These are phyloP conservation scores for Podospora pseudocomata DNA, from an alignment of 495 filamentous ascomycete species.

Conservation along the genomic window DNA sequence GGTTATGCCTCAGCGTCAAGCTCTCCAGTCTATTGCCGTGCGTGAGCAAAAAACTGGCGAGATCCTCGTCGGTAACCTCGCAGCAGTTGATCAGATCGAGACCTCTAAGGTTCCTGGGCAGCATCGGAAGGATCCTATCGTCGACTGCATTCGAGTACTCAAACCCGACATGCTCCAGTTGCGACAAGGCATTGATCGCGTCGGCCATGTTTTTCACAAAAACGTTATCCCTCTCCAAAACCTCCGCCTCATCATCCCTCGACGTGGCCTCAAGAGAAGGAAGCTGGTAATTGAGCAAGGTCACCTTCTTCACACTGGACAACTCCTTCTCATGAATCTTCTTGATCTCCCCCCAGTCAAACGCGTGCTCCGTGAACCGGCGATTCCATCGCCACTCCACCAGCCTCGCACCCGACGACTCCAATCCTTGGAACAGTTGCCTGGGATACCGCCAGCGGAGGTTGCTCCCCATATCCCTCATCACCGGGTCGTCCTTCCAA, in stretches of 20 bases:
- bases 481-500: slow-evolving; percentile 52
- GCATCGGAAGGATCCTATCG: slow-evolving; percentile 52
- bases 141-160: slow-evolving; percentile 64
- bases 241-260: slow-evolving; percentile 30
- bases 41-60: slow-evolving; percentile 57
- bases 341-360: slow-evolving; percentile 41
- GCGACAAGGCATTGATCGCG: slow-evolving; percentile 57
- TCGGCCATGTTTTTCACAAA: slow-evolving; percentile 50
- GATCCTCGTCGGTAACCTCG: slow-evolving; percentile 55
- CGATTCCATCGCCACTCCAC: slow-evolving; percentile 76
- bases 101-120: slow-evolving; percentile 60
- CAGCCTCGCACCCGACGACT: slow-evolving; percentile 37
- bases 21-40: slow-evolving; percentile 60
- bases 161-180: slow-evolving; percentile 61
- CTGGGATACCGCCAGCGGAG: slow-evolving; percentile 63
- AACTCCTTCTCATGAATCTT: slow-evolving; percentile 62
- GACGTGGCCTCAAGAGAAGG: slow-evolving; percentile 34
- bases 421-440: slow-evolving; percentile 55
- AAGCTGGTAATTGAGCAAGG: slow-evolving; percentile 61
- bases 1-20: slow-evolving; percentile 71
- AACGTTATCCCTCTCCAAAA: slow-evolving; percentile 28
- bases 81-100: slow-evolving; percentile 74
- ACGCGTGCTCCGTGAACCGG: slow-evolving; percentile 52
- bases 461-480: slow-evolving; percentile 42
- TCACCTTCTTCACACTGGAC: slow-evolving; percentile 53